Evolutionary conservation across 2,329 filamentous ascomycete species (phyloP).

Genomic region (Monosporascus sp.): DNA sequence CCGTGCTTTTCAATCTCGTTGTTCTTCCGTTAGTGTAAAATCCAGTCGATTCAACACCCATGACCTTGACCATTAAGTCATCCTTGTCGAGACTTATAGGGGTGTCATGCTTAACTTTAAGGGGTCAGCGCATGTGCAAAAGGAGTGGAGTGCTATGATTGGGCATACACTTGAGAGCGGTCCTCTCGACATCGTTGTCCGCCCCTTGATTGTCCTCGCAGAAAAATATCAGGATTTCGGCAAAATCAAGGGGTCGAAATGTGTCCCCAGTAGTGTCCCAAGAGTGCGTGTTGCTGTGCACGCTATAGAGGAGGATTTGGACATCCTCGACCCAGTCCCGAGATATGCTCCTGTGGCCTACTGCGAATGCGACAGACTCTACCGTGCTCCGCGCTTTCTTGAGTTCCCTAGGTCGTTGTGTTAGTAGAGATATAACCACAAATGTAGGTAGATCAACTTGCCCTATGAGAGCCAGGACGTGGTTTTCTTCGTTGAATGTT

Average conservation of each 20-base stretch:
- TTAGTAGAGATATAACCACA: too few species aligned
- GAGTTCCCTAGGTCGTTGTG: conserved; percentile 4
- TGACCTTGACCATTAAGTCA: conserved; percentile 1
- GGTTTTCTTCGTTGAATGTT: too few species aligned
- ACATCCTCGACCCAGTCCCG: conserved; percentile 9
- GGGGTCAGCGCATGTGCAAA: not conserved
- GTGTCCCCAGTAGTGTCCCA: too few species aligned
- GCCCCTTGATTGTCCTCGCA: conserved; percentile 2
- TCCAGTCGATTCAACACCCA: conserved; percentile 3
- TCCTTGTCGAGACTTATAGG: not conserved
- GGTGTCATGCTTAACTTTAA: conserved; percentile 5
- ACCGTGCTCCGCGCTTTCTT: conserved; percentile 9
- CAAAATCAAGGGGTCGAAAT: conserved; percentile 8
- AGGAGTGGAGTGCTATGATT: not conserved
- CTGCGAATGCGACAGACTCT: conserved; percentile 8
- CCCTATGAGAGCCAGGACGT: too few species aligned
- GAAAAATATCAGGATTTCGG: conserved; percentile 11
- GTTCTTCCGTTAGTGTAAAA: conserved; percentile 3
- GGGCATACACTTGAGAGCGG: conserved; percentile 8
- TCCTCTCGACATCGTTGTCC: conserved; percentile 4
- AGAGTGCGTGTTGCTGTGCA: conserved; percentile 3
- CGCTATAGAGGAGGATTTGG: not conserved
- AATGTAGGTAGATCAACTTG: too few species aligned
- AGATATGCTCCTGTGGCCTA: conserved; percentile 1
- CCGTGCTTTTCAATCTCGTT: not conserved